phyloP scores from a whole-genome alignment of 805 yeast genomes.

The Grigorovia transvaalensis region DNA sequence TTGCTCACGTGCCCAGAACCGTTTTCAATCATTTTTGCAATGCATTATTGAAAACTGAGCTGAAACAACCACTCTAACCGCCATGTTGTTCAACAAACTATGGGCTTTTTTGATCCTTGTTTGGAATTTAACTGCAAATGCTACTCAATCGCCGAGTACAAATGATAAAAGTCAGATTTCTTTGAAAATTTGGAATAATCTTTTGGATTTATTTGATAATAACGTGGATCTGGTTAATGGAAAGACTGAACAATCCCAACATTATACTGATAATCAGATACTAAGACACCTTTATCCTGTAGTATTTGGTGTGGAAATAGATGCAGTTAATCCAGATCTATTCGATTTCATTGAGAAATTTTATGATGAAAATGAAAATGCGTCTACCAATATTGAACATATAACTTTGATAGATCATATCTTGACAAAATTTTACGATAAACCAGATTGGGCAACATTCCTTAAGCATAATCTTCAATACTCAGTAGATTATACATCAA shows the following conservation, averaged over 20 bases:
- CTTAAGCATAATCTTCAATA: neutral
- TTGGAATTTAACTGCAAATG: neutral
- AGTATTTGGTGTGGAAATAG: neutral
- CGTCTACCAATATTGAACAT: neutral
- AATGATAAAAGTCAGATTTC: neutral
- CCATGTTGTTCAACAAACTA: neutral
- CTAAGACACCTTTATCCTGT: neutral
- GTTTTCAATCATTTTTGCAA: no score
- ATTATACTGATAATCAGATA: neutral
- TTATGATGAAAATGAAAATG: neutral
- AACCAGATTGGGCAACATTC: neutral
- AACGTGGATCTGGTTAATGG: neutral
- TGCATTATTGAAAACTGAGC: no score
- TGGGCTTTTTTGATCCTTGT: neutral
- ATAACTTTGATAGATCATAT: neutral
- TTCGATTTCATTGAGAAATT: neutral
- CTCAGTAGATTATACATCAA: neutral
- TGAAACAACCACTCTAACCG: neutral
- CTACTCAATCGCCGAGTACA: neutral
- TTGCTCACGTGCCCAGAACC: no score
- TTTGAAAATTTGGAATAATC: neutral
- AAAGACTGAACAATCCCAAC: neutral
- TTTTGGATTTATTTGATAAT: neutral
- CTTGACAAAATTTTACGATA: neutral
- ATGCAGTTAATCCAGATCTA: neutral